Evolutionary conservation across 441 rosid genomes (phyloP).

Genomic region (Populus hybrid): DNA sequence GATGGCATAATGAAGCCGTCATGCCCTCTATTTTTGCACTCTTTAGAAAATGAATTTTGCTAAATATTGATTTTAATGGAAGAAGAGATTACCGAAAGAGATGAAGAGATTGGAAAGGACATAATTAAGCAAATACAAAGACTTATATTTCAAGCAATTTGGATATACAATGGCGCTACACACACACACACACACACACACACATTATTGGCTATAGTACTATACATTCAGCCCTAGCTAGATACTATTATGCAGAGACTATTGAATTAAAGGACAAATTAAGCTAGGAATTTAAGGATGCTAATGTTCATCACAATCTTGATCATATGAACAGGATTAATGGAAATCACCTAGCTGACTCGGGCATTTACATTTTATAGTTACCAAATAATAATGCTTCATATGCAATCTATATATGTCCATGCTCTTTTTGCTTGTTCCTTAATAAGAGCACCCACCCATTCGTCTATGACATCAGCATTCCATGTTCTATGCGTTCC

Average conservation of each 20-base stretch:
- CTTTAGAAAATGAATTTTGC: background rate
- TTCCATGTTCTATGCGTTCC: conserved; percentile 12
- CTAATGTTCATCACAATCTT: background rate
- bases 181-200: too few species aligned
- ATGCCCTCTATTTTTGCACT: background rate
- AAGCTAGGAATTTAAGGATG: background rate
- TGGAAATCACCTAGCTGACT: background rate
- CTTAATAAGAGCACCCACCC: background rate
- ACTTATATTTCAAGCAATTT: background rate
- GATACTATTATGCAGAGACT: conserved; percentile 2
- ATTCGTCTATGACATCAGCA: background rate
- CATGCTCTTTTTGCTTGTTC: background rate
- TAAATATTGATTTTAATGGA: background rate
- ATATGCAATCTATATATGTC: background rate
- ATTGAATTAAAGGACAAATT: background rate
- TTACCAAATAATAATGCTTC: background rate
- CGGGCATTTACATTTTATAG: background rate
- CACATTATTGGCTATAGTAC: background rate
- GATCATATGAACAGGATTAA: background rate
- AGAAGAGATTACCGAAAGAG: background rate
- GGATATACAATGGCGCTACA: background rate
- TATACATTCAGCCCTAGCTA: too few species aligned
- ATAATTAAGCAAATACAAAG: background rate
- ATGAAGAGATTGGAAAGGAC: background rate
- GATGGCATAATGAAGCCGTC: conserved; percentile 7